phyloP scores from a whole-genome alignment of 352 stramenopile species.

The Phytopythium montanum region DNA sequence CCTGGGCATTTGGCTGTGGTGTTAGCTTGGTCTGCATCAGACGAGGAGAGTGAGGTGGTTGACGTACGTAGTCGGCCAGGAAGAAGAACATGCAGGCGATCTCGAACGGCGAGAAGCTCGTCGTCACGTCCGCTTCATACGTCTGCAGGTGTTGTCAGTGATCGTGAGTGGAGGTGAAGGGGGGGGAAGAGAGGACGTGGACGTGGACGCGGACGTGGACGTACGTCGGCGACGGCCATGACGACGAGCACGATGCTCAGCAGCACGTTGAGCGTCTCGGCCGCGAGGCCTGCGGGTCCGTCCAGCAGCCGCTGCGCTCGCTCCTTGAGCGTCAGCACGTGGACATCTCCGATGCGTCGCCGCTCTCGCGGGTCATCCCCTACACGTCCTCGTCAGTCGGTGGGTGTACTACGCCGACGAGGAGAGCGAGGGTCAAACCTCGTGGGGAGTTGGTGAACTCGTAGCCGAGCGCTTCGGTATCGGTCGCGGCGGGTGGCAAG shows the following conservation, averaged over 20 bases:
- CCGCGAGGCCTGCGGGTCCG: slow-evolving; percentile 23
- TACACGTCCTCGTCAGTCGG: not conserved
- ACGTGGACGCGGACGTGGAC: no score
- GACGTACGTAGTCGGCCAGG: slow-evolving; percentile 39
- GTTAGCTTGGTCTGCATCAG: no score
- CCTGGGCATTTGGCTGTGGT: slow-evolving; percentile 16
- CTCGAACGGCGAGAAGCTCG: slow-evolving; percentile 30
- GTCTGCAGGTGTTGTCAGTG: slow-evolving; percentile 14
- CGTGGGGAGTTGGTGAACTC: slow-evolving; percentile 6
- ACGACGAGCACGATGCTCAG: slow-evolving; percentile 44
- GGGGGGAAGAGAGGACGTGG: no score
- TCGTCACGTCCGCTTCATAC: slow-evolving; percentile 17
- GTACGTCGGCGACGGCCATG: slow-evolving; percentile 34
- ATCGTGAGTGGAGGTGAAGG: no score
- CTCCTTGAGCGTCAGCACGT: slow-evolving; percentile 42
- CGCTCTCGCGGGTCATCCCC: slow-evolving; percentile 4
- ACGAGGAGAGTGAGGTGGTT: no score
- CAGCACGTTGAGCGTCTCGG: slow-evolving; percentile 42
- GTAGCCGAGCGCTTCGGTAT: slow-evolving; percentile 4
- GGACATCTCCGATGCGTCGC: slow-evolving; percentile 29
- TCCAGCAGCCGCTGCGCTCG: slow-evolving; percentile 38
- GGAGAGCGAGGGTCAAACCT: not conserved
- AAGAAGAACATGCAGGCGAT: slow-evolving; percentile 40
- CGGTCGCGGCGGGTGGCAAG: not conserved
- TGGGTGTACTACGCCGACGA: not conserved